phyloP scores from a whole-genome alignment of 164 flowering plant genomes.

The Platanus orientalis region DNA sequence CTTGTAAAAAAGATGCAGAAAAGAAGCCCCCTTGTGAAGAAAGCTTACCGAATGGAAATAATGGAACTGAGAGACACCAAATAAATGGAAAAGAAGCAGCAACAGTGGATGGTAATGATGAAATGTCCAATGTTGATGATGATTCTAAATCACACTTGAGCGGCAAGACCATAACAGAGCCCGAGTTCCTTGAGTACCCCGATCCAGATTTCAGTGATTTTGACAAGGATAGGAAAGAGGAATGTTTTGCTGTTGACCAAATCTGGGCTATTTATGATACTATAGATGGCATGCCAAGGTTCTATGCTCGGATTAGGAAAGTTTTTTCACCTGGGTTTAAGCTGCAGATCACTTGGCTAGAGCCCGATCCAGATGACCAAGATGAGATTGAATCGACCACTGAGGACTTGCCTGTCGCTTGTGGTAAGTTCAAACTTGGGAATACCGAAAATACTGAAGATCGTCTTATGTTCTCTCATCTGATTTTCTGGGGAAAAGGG shows the following conservation, averaged over 20 bases:
- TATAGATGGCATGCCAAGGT: constrained; percentile 55
- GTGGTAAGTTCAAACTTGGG: constrained; percentile 39
- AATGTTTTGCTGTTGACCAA: constrained; percentile 34
- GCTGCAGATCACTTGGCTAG: constrained; percentile 51
- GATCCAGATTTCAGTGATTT: constrained; percentile 50
- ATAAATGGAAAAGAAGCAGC: background rate
- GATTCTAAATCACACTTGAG: constrained; percentile 7
- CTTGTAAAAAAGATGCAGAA: constrained; percentile 5
- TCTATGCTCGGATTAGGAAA: constrained; percentile 38
- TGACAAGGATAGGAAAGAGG: constrained; percentile 25
- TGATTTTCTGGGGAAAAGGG: constrained; percentile 17
- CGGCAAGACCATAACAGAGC: constrained; percentile 4
- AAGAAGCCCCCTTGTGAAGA: constrained; percentile 15
- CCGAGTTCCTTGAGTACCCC: constrained; percentile 15
- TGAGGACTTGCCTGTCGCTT: constrained; percentile 35
- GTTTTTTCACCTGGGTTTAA: constrained; percentile 30
- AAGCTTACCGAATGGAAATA: constrained; percentile 12
- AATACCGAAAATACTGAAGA: constrained; percentile 17
- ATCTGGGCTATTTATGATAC: constrained; percentile 60
- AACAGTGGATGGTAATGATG: background rate
- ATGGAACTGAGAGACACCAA: constrained; percentile 10
- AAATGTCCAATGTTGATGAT: background rate
- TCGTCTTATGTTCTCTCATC: constrained; percentile 46
- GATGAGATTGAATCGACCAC: constrained; percentile 31
- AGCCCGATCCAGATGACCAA: constrained; percentile 25